These are phyloP conservation scores for Apiotrichum mycotoxinovorans DNA, from an alignment of 1,284 basidiomycete genomes.

Conservation along the genomic window DNA sequence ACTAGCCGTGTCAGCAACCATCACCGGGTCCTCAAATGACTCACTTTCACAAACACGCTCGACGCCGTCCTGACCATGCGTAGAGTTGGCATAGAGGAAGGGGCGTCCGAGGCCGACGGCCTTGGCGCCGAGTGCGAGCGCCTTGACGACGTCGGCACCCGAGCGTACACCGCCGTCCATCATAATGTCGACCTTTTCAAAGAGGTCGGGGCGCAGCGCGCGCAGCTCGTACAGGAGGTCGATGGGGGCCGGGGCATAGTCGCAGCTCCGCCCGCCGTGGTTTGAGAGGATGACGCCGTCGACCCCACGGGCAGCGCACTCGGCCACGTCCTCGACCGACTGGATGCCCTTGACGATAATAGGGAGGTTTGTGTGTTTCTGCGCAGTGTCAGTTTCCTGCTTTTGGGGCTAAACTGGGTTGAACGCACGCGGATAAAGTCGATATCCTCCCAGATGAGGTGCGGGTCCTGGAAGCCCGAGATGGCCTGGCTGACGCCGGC, in stretches of 20 bases:
- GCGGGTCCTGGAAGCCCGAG: constrained; percentile 53
- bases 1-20: constrained; percentile 35
- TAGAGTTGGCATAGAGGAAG: constrained; percentile 55
- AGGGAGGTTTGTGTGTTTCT: constrained; percentile 51
- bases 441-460: constrained; percentile 51
- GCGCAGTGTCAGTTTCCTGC: background rate
- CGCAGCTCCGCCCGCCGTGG: constrained; percentile 39
- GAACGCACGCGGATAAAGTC: constrained; percentile 45
- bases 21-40: constrained; percentile 12
- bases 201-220: constrained; percentile 52
- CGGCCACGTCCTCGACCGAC: constrained; percentile 55
- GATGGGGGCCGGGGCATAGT: constrained; percentile 50
- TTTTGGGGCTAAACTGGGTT: constrained; percentile 15
- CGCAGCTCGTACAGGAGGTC: constrained; percentile 53
- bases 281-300: constrained; percentile 51
- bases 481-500: constrained; percentile 51
- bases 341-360: constrained; percentile 56
- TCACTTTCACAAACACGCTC: constrained; percentile 53
- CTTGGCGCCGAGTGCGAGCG: constrained; percentile 57
- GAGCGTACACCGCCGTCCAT: constrained; percentile 57
- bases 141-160: constrained; percentile 58
- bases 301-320: constrained; percentile 54
- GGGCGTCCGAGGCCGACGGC: constrained; percentile 57
- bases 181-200: constrained; percentile 55
- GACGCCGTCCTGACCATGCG: constrained; percentile 56